A percentile compares a stretch with the other conserved stretches of the same genome.
Conservation (phyloP, 768 basidiomycete genomes). For the Pleurotus citrinopileatus region DNA sequence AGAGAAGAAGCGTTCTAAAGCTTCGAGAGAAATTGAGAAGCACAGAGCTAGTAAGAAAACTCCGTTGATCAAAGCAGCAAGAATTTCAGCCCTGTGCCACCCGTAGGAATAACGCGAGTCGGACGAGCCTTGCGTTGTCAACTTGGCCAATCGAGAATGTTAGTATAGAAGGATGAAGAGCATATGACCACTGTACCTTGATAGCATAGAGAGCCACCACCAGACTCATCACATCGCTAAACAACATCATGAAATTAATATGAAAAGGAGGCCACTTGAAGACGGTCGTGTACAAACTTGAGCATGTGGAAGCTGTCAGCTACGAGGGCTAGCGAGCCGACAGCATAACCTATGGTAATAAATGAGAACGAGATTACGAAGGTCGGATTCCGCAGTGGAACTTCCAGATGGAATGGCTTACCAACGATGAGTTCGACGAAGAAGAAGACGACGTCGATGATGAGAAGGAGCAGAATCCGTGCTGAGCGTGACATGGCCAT, state of each 20-base stretch:
- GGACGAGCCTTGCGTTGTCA: conserved; percentile 54
- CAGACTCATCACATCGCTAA: conserved; percentile 94
- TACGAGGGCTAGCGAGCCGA: conserved; percentile 91
- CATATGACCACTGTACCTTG: conserved; percentile 42
- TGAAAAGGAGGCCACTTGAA: conserved; percentile 8
- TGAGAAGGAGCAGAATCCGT: conserved; percentile 71
- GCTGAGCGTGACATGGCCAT: conserved; percentile 63
- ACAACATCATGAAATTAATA: conserved; percentile 14
- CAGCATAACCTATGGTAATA: conserved; percentile 73
- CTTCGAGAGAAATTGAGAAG: conserved; percentile 93
- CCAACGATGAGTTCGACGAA: conserved; percentile 82
- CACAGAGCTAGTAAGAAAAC: conserved; percentile 96
- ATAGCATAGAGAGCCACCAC: conserved; percentile 95
- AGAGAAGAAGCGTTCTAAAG: conserved; percentile 84
- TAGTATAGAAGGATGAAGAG: conserved; percentile 2
- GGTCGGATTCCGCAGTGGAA: neutral
- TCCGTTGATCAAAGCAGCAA: conserved; percentile 93
- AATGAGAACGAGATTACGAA: conserved; percentile 13
- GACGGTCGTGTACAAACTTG: conserved; percentile 57
- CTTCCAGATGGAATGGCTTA: conserved; percentile 26
- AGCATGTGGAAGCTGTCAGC: conserved; percentile 99
- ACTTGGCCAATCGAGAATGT: no score
- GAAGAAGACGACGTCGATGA: conserved; percentile 86
- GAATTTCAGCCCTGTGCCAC: conserved; percentile 98
- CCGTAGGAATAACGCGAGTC: conserved; percentile 91